These are phyloP conservation scores for Pisolithus marmoratus DNA, from an alignment of 768 basidiomycete genomes.

Conservation along the genomic window DNA sequence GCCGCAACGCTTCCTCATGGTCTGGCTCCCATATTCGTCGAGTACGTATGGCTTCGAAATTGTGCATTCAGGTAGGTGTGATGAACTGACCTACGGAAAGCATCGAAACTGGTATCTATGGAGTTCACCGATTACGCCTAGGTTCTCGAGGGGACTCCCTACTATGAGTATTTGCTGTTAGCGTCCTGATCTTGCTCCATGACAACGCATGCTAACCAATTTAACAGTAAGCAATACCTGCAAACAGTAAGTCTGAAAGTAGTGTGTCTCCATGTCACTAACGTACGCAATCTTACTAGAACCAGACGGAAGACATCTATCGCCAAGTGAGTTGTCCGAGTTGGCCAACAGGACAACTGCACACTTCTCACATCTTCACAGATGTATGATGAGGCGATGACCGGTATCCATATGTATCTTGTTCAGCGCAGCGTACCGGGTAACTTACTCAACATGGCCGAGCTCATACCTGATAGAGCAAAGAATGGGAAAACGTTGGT, in stretches of 20 bases:
- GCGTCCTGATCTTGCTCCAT: constrained; percentile 10
- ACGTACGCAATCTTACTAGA: constrained; percentile 32
- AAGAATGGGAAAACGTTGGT: constrained; percentile 31
- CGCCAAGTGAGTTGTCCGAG: constrained; percentile 48
- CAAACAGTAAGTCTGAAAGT: constrained; percentile 22
- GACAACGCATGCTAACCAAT: constrained; percentile 2
- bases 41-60: constrained; percentile 39
- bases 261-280: background rate
- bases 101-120: constrained; percentile 45
- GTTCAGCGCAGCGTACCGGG: constrained; percentile 55
- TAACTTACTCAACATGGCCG: constrained; percentile 72
- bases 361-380: constrained; percentile 25
- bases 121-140: constrained; percentile 75
- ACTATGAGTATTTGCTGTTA: constrained; percentile 86
- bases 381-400: constrained; percentile 90
- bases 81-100: constrained; percentile 27
- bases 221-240: constrained; percentile 25
- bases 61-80: constrained; percentile 5
- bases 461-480: constrained; percentile 59
- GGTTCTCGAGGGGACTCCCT: constrained; percentile 92
- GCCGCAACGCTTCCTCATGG: constrained; percentile 59
- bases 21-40: constrained; percentile 79
- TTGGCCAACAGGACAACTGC: background rate
- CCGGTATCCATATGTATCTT: constrained; percentile 70
- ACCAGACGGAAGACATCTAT: constrained; percentile 71